These are phyloP conservation scores for Didymella keratinophila DNA, from an alignment of 2,329 filamentous ascomycete genomes.

Conservation along the genomic window DNA sequence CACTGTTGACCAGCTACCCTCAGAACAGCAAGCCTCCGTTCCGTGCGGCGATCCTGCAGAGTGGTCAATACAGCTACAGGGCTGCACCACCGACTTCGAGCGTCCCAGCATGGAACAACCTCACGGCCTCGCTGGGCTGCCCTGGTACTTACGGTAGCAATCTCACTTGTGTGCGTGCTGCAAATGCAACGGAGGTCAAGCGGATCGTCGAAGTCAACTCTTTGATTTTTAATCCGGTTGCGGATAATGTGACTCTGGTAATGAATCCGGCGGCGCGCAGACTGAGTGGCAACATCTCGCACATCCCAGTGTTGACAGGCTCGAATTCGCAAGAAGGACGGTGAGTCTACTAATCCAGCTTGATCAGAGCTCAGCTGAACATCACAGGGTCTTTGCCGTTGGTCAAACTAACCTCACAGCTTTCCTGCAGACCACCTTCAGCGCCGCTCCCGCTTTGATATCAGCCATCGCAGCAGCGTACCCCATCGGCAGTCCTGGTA, in stretches of 20 bases:
- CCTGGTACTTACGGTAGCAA: slow-evolving; percentile 27
- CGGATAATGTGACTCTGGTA: slow-evolving; percentile 36
- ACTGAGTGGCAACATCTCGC: slow-evolving; percentile 33
- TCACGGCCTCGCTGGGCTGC: slow-evolving; percentile 34
- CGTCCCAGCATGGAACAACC: slow-evolving; percentile 31
- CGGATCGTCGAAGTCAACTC: slow-evolving; percentile 29
- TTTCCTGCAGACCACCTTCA: slow-evolving; percentile 30
- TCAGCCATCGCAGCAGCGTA: slow-evolving; percentile 33
- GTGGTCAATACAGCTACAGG: slow-evolving; percentile 37
- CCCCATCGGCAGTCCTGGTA: slow-evolving; percentile 25
- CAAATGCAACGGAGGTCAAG: slow-evolving; percentile 29
- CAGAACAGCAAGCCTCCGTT: slow-evolving; percentile 35
- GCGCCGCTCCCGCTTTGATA: slow-evolving; percentile 21
- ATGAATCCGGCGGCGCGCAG: slow-evolving; percentile 27
- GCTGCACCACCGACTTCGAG: slow-evolving; percentile 19
- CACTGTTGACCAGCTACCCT: slow-evolving; percentile 38
- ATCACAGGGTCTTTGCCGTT: slow-evolving; percentile 28
- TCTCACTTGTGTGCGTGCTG: slow-evolving; percentile 35
- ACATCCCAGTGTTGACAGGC: slow-evolving; percentile 37
- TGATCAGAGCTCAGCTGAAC: background rate
- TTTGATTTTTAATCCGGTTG: slow-evolving; percentile 29
- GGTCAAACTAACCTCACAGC: slow-evolving; percentile 27
- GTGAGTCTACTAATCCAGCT: background rate
- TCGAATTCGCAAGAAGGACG: slow-evolving; percentile 40
- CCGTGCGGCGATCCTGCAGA: slow-evolving; percentile 42